Evolutionary conservation across 2,329 filamentous ascomycete species (phyloP), one percentile per base, ranked within the genome.

Genomic region (Neocucurbitaria cava): DNA sequence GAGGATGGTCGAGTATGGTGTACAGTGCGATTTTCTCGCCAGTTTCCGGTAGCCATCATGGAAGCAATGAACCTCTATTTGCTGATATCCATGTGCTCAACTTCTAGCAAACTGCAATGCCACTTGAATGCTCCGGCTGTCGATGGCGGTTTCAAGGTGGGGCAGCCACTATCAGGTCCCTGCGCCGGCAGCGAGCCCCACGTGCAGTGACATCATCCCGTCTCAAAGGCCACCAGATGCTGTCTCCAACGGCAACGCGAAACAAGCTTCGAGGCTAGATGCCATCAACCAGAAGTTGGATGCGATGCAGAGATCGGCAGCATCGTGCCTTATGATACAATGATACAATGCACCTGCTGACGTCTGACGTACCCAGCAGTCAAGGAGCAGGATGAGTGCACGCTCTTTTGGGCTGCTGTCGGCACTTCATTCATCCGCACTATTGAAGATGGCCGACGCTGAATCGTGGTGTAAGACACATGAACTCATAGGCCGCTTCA

Each of bases 161-260:
- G 54, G 54, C 36, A 50, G 20, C 30, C 44, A 33, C 46, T 35
- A 36, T 41, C 51, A 26, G 52, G 59, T 51, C 58, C 56, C 58
- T 65, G 60, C 62, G 57, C 38, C 53, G 52, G 48, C 44, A 26
- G 42, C 49, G 35, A 31, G 49, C 56, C 48, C 52, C 62, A 61
- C 56, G 50, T 58, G 35, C 44, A 33, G 42, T 64, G 63, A 66
- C 65, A 58, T 65, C 64, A 66, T 42, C 24, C 20, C 44, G 35
- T 9, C 20, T 23, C 20, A 3, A 7, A 24, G 46, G 20, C 26
- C 30, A 31, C 38, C 33, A 3, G 5, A 24, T 49, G 20, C 26
- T 31, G 36, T 41, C 33, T 31, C 35, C 36, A 41, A 35, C 42
- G 46, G 39, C 47, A 40, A 31, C 40, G 17, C 21, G 24, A 56